A percentile compares a stretch with the other conserved stretches of the same genome.
These are phyloP conservation scores for Biancaea sappan DNA, from an alignment of 306 rosid species.

Conservation along the genomic window DNA sequence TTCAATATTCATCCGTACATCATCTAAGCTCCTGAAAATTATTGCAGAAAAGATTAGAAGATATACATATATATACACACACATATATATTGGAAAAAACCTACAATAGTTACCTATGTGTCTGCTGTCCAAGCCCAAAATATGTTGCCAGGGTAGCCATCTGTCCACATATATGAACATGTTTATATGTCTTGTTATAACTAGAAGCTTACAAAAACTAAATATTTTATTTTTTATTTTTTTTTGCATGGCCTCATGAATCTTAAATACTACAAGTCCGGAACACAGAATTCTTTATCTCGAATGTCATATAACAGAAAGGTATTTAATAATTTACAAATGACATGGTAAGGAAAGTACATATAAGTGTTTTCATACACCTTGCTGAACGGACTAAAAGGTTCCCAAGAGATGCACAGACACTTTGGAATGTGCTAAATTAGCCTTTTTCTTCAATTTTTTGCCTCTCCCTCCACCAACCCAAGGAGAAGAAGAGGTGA, in stretches of 20 bases:
- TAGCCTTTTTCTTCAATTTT: neutral
- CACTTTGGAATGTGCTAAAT: neutral
- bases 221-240: neutral
- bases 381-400: neutral
- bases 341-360: neutral
- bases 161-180: conserved; percentile 35
- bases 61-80: too few species aligned
- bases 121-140: conserved; percentile 87
- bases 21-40: conserved; percentile 83
- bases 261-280: too few species aligned
- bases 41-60: neutral
- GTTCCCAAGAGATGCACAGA: neutral
- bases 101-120: conserved; percentile 61
- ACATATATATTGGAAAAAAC: too few species aligned
- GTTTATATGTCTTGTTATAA: neutral
- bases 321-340: neutral
- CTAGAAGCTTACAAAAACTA: conserved; percentile 6
- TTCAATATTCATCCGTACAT: conserved; percentile 94
- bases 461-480: neutral
- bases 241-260: too few species aligned
- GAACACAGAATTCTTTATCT: neutral
- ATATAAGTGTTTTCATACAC: neutral
- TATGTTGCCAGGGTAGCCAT: conserved; percentile 92
- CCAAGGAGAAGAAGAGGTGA: neutral
- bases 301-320: conserved; percentile 1